Base-by-base conservation (phyloP, 352 stramenopile genomes). In the Globisporangium polare region DNA sequence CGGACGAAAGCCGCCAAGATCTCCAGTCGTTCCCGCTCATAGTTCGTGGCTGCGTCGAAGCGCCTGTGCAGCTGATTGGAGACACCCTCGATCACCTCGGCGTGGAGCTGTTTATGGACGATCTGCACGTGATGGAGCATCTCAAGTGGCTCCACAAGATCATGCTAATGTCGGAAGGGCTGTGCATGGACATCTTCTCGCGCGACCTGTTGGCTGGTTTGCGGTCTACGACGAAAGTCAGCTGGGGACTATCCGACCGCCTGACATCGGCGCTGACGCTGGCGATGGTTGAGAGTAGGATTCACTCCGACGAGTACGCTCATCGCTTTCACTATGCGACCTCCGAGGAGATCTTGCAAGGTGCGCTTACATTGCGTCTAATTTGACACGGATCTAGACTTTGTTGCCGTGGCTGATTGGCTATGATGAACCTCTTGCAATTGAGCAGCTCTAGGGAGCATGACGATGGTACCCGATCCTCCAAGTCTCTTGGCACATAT, bases 101-200 rank as follows among this genome's bases (percentile, higher is more conserved):
- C 0, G 49, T 89, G 15, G 53, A 69, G 18, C 74, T 75, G 26
- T 77, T 89, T 60, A 59, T 75, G 17, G 59, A 66, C 2, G 73
- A 78, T 2, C 58, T 89, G 5, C 49, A 75, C 3, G 17, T 91
- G 18, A 58, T 80, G 51, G 58, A 69, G 24, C 80, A 93, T 50
- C 62, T 90, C 12, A 47, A 67, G 27, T 90, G 81, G 81, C 57
- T 91, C 18, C 76, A 77, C 18, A 84, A 74, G 18, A 65, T 93
- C 20, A 75, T 86, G 74, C 70, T 91, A 18, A 91, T 91, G 81
- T 77, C 73, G 20, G 81, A 90, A 68, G 81, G 81, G 2, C 65
- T 90, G 8, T 90, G 79, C 41, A 88, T 89, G 69, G 71, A 84
- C 49, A 87, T 89, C 27, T 88, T 93, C 27, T 70, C 72, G 22